Evolutionary conservation across 2,329 filamentous ascomycete genomes (phyloP).

Genomic region (Diaporthe vexans): DNA sequence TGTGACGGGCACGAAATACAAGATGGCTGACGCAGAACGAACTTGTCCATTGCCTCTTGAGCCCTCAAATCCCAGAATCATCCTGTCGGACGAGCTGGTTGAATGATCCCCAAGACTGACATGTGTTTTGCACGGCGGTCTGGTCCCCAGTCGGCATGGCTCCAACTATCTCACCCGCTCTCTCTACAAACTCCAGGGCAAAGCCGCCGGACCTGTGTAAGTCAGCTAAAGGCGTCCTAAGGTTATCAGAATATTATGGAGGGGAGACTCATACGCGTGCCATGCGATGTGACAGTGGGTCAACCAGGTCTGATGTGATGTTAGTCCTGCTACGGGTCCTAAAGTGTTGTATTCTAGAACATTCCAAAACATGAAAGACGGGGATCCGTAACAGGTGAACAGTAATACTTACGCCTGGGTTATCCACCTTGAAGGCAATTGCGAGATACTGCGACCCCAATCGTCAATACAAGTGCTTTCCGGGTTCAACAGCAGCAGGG

Average conservation of each 20-base stretch:
- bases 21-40: not conserved
- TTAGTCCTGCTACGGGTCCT: too few species aligned
- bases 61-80: constrained; percentile 45
- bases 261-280: constrained; percentile 47
- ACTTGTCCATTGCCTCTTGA: not conserved
- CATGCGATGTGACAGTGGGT: constrained; percentile 49
- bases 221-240: too few species aligned
- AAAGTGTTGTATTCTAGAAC: too few species aligned
- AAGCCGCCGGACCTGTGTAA: constrained; percentile 47
- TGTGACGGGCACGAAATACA: not conserved
- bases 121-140: constrained; percentile 43
- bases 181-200: constrained; percentile 54
- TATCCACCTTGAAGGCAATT: constrained; percentile 52
- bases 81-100: constrained; percentile 37
- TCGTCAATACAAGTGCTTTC: constrained; percentile 38
- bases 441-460: constrained; percentile 45
- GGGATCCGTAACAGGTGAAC: too few species aligned
- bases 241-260: too few species aligned
- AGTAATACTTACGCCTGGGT: constrained; percentile 52
- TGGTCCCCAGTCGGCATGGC: constrained; percentile 23
- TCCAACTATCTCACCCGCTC: constrained; percentile 42
- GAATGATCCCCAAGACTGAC: constrained; percentile 44
- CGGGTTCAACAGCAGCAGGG: not conserved
- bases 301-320: constrained; percentile 48
- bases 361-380: too few species aligned